phyloP scores from a whole-genome alignment of 1,284 basidiomycete species.

The Limonomyces culmigenus region DNA sequence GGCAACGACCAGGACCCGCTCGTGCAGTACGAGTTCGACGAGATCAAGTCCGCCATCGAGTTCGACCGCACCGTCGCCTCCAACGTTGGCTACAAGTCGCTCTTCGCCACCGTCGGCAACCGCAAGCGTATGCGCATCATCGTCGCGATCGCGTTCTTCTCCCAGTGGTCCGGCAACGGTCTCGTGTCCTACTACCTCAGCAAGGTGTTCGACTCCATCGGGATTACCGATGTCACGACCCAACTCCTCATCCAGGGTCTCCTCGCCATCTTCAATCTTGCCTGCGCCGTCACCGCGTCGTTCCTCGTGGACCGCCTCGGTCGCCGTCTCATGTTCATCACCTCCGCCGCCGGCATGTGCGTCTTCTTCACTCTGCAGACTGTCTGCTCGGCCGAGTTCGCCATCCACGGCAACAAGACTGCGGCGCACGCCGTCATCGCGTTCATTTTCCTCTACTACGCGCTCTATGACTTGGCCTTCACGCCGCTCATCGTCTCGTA shows the following conservation, averaged over 20 bases:
- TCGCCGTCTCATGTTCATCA: conserved; percentile 48
- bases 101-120: conserved; percentile 36
- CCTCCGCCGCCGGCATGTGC: conserved; percentile 48
- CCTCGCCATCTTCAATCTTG: conserved; percentile 61
- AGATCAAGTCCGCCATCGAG: conserved; percentile 14
- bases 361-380: conserved; percentile 59
- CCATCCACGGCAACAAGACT: conserved; percentile 19
- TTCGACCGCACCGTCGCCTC: conserved; percentile 6
- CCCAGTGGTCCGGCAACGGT: conserved; percentile 63
- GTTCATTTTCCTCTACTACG: conserved; percentile 65
- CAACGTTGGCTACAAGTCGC: conserved; percentile 20
- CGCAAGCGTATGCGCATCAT: conserved; percentile 39
- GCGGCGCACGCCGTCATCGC: conserved; percentile 56
- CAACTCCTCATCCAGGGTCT: conserved; percentile 29
- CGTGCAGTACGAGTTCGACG: conserved; percentile 22
- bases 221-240: conserved; percentile 42
- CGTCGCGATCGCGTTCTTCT: conserved; percentile 53
- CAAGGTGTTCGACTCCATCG: conserved; percentile 53
- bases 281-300: conserved; percentile 41
- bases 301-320: conserved; percentile 41
- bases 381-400: conserved; percentile 47
- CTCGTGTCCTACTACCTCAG: conserved; percentile 64
- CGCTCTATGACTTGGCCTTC: conserved; percentile 58
- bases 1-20: conserved; percentile 38
- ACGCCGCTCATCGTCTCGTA: conserved; percentile 61